Percentiles rank a stretch among this genome's conserved stretches.
Conservation (phyloP, 441 rosid genomes). For the Aquilaria agallochum region DNA sequence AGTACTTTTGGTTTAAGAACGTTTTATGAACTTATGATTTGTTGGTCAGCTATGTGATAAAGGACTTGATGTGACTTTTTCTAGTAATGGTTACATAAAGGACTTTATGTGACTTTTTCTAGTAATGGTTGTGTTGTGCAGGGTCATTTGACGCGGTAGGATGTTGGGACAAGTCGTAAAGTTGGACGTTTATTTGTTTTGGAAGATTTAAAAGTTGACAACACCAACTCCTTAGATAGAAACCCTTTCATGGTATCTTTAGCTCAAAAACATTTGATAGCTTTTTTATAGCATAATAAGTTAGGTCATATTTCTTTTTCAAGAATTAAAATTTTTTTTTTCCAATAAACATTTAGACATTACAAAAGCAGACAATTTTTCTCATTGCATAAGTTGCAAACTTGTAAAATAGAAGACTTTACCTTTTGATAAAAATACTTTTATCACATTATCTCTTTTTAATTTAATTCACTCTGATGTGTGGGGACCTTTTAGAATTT, state of each 20-base stretch:
- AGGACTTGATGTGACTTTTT: no score
- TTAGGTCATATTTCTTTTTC: not conserved
- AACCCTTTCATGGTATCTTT: no score
- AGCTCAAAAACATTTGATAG: not conserved
- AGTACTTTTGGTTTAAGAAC: not conserved
- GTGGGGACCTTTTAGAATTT: not conserved
- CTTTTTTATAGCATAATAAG: not conserved
- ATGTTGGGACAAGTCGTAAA: not conserved
- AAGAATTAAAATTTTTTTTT: not conserved
- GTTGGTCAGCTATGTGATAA: not conserved
- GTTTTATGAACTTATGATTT: not conserved
- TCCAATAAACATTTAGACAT: not conserved
- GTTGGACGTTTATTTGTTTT: not conserved
- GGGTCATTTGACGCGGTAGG: not conserved
- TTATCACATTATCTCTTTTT: no score
- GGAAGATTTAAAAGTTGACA: not conserved
- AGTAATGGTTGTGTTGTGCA: not conserved
- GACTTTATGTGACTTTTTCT: no score
- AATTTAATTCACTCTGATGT: no score
- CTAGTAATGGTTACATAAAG: no score
- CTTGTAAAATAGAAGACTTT: no score
- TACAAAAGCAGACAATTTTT: not conserved
- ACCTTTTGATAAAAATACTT: no score
- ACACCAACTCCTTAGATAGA: not conserved
- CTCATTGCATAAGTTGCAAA: no score